Conservation (phyloP, 2,329 filamentous ascomycete species). For the Boeremia lycopersici region DNA sequence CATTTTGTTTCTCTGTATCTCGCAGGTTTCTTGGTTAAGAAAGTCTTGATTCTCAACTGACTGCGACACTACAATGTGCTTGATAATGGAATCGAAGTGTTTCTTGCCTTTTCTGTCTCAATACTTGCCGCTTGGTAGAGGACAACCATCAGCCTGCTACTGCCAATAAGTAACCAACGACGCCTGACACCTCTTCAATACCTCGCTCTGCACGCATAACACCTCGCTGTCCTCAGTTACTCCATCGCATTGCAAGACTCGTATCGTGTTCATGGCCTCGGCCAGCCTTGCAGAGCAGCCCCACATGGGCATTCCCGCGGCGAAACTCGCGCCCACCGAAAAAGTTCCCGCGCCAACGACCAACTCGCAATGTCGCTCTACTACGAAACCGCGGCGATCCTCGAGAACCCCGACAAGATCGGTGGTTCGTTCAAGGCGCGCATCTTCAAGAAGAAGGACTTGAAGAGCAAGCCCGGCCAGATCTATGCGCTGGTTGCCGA, state of each 20-base stretch:
- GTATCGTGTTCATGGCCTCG: no score
- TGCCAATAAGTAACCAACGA: no score
- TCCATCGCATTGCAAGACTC: no score
- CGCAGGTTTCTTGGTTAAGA: not conserved
- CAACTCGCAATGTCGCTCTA: slow-evolving; percentile 80
- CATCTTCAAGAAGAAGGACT: slow-evolving; percentile 73
- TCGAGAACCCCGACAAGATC: slow-evolving; percentile 66
- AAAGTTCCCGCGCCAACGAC: slow-evolving; percentile 5
- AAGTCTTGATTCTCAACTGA: no score
- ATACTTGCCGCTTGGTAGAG: no score
- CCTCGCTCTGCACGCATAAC: no score
- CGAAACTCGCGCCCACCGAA: not conserved
- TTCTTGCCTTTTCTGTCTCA: no score
- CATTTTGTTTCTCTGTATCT: slow-evolving; percentile 6
- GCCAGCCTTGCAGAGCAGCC: not conserved
- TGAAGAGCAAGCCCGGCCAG: slow-evolving; percentile 80
- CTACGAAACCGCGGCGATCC: slow-evolving; percentile 81
- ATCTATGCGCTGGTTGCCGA: slow-evolving; percentile 88
- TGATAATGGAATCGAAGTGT: no score
- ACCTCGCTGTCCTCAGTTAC: no score
- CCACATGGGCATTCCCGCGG: slow-evolving; percentile 8
- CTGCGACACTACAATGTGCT: no score
- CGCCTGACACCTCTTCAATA: no score
- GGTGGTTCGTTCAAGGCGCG: slow-evolving; percentile 88
- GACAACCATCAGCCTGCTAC: no score